phyloP scores from a whole-genome alignment of 768 basidiomycete species.

The Cystofilobasidium bisporidii region DNA sequence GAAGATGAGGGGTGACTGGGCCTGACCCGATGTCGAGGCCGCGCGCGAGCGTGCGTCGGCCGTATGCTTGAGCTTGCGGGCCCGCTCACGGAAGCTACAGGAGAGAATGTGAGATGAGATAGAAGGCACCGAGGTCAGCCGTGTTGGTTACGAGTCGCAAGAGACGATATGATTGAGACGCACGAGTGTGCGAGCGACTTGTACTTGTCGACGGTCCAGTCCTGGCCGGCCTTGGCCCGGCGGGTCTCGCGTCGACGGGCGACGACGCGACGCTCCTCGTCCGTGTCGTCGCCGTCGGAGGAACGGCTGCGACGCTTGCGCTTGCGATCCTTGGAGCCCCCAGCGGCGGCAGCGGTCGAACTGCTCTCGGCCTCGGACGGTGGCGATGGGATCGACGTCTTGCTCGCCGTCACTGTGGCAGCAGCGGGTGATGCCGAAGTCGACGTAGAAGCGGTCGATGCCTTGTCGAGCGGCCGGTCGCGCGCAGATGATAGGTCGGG shows the following conservation, averaged over 20 bases:
- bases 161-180: too few relatives aligned
- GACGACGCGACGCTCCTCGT: not conserved
- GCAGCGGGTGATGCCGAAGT: not conserved
- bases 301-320: conserved; percentile 2
- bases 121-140: too few relatives aligned
- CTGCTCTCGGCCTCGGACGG: conserved; percentile 23
- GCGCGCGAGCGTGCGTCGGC: conserved; percentile 23
- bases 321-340: not conserved
- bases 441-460: not conserved
- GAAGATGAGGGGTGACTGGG: conserved; percentile 13
- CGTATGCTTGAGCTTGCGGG: conserved; percentile 19
- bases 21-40: not conserved
- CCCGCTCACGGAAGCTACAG: conserved; percentile 19
- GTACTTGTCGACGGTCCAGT: conserved; percentile 17
- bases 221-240: too few relatives aligned
- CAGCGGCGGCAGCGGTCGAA: too few relatives aligned
- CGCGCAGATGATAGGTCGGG: too few relatives aligned
- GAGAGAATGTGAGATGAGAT: not conserved
- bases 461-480: too few relatives aligned
- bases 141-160: too few relatives aligned
- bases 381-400: conserved; percentile 15
- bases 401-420: not conserved
- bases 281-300: not conserved
- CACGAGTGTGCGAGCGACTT: conserved; percentile 4
- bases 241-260: too few relatives aligned